Percentiles rank a stretch among this genome's conserved stretches.
These are phyloP conservation scores for Lactifluus pinguis DNA, from an alignment of 768 basidiomycete species.

Conservation along the genomic window DNA sequence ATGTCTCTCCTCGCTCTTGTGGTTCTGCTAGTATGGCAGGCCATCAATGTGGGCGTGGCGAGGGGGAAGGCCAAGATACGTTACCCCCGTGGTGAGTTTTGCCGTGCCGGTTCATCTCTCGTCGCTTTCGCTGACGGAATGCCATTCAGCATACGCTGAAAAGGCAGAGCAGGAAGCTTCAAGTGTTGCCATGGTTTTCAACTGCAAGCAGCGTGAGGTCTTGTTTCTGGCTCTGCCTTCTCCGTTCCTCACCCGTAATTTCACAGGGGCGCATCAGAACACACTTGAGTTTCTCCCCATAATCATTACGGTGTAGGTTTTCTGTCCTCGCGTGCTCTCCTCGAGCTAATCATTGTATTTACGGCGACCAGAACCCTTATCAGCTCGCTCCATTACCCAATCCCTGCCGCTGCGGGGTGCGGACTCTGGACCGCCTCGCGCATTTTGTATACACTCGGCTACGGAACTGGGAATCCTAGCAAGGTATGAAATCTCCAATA, in stretches of 20 bases:
- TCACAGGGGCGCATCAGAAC: constrained; percentile 57
- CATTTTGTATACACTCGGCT: constrained; percentile 39
- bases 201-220: constrained; percentile 59
- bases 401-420: constrained; percentile 33
- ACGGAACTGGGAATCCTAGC: constrained; percentile 35
- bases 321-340: neutral
- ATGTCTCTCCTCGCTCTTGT: constrained; percentile 45
- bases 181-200: constrained; percentile 48
- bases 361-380: constrained; percentile 30
- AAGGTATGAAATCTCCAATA: constrained; percentile 26
- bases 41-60: constrained; percentile 29
- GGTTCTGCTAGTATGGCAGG: constrained; percentile 45
- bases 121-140: neutral
- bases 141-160: constrained; percentile 56
- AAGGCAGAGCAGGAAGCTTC: constrained; percentile 46
- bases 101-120: neutral
- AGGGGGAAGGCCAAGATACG: constrained; percentile 46
- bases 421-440: constrained; percentile 34
- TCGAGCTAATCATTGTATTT: neutral
- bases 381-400: constrained; percentile 33
- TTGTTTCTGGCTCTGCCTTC: neutral
- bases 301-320: constrained; percentile 20
- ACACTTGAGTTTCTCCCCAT: constrained; percentile 34
- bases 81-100: constrained; percentile 56
- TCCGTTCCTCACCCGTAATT: neutral